Evolutionary conservation across 2,329 filamentous ascomycete species (phyloP).

Genomic region (Neonectria coccinea): DNA sequence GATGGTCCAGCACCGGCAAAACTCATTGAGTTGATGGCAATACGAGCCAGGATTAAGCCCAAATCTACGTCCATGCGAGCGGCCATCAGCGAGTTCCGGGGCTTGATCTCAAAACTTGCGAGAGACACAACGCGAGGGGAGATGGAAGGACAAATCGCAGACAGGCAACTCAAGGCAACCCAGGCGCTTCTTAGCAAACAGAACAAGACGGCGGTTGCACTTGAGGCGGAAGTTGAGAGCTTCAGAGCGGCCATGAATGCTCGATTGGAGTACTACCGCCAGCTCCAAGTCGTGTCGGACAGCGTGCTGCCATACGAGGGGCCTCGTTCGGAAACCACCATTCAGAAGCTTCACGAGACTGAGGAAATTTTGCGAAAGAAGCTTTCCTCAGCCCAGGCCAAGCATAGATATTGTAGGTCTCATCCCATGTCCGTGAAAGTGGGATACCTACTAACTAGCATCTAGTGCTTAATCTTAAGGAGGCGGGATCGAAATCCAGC

Average conservation of each 20-base stretch:
- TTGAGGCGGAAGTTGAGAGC: conserved; percentile 79
- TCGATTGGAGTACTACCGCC: conserved; percentile 88
- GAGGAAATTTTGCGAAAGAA: conserved; percentile 63
- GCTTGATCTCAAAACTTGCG: conserved; percentile 68
- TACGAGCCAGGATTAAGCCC: conserved; percentile 62
- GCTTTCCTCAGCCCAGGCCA: conserved; percentile 74
- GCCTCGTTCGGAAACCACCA: conserved; percentile 62
- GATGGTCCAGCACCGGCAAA: conserved; percentile 78
- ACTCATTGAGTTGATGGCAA: conserved; percentile 63
- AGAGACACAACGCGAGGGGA: conserved; percentile 64
- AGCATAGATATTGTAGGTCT: conserved; percentile 76
- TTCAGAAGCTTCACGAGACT: conserved; percentile 49
- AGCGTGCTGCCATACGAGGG: conserved; percentile 82
- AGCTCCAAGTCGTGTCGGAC: conserved; percentile 92
- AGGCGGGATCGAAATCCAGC: conserved; percentile 70
- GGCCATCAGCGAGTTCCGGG: conserved; percentile 76
- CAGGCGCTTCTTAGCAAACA: conserved; percentile 66
- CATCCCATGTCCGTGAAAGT: neutral
- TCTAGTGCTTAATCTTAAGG: conserved; percentile 64
- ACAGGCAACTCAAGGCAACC: conserved; percentile 70
- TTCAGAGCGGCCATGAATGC: conserved; percentile 86
- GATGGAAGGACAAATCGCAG: conserved; percentile 74
- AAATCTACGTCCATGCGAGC: conserved; percentile 75
- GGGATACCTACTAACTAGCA: conserved; percentile 15
- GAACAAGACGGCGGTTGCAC: conserved; percentile 57